Evolutionary conservation across 805 yeast species (phyloP), one percentile per base, ranked within the genome.

Genomic region (Wickerhamomyces bovis): DNA sequence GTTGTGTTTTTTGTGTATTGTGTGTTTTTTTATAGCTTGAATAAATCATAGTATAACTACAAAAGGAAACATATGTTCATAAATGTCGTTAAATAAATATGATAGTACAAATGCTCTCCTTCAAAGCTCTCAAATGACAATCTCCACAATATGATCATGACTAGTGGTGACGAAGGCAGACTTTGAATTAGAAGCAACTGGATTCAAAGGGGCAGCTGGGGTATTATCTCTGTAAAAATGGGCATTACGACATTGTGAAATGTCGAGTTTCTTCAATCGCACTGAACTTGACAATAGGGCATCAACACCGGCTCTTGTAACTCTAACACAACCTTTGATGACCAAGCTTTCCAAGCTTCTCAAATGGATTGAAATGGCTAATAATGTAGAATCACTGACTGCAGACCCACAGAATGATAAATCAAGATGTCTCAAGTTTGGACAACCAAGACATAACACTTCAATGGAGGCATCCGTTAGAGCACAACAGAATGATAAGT

Each of bases 321-420:
- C 90, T 52, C 90, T 69, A 11, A 83, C 73, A 64, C 94, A 85
- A 1, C 94, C 92, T 44, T 78, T 79, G 18, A 85, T 69, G 3
- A 68, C 66, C 44, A 85, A 66, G 20, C 66, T 59, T 44, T 74
- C 73, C 52, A 85, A 62, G 30, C 68, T 57, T 45, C 72, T 65
- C 50, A 84, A 65, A 52, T 80, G 77, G 30, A 77, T 60, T 2
- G 86, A 78, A 10, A 85, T 71, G 0, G 83, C 76, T 33, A 78
- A 71, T 36, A 85, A 61, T 1, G 89, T 79, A 16, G 81, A 73
- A 55, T 85, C 92, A 56, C 88, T 80, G 6, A 85, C 89, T 1
- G 92, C 90, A 26, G 85, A 75, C 4, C 92, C 92, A 64, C 92
- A 85, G 57, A 83, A 85, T 10, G 87, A 79, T 30, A 85, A 61